Evolutionary conservation across 768 basidiomycete genomes (phyloP), one percentile per base, ranked within the genome.

Genomic region (Ramaria rubella): DNA sequence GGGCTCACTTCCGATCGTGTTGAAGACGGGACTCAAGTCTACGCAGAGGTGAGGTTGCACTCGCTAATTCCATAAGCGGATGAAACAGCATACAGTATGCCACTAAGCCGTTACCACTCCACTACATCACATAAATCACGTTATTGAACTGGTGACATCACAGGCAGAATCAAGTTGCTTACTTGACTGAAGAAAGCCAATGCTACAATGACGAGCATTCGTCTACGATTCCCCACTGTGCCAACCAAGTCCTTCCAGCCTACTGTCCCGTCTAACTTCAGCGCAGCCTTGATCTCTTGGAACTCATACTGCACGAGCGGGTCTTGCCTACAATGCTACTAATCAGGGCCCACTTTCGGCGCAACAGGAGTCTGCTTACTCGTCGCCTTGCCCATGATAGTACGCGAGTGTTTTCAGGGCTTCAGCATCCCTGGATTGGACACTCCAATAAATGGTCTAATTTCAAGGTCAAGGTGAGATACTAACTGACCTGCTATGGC

Each of bases 241-340:
- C 68, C 75, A 65, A 82, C 64, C 46, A 81, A 68, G 40, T 67
- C 70, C 30, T 61, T 38, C 77, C 75, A 83, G 21, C 76, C 76
- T 19, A 77, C 68, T 69, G 33, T 70, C 70, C 48, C 70, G 63
- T 75, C 76, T 43, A 77, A 69, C 3, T 67, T 70, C 55, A 81
- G 72, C 5, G 81, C 81, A 24, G 79, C 74, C 64, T 80, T 82
- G 70, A 86, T 86, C 67, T 85, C 83, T 60, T 79, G 75, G 60
- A 80, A 83, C 64, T 83, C 81, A 63, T 78, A 82, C 60, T 78
- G 72, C 1, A 84, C 81, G 1, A 82, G 73, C 1, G 82, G 77
- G 62, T 85, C 80, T 23, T 75, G 58, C 49, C 66, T 12, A 68
- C 67, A 46, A 72, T 69, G 0, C 24, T 5, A 55, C 8, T 29